Percentiles rank a stretch among this genome's conserved stretches.
Evolutionary conservation across 1,284 basidiomycete genomes (phyloP).

Genomic region (Entoloma clypeatum): DNA sequence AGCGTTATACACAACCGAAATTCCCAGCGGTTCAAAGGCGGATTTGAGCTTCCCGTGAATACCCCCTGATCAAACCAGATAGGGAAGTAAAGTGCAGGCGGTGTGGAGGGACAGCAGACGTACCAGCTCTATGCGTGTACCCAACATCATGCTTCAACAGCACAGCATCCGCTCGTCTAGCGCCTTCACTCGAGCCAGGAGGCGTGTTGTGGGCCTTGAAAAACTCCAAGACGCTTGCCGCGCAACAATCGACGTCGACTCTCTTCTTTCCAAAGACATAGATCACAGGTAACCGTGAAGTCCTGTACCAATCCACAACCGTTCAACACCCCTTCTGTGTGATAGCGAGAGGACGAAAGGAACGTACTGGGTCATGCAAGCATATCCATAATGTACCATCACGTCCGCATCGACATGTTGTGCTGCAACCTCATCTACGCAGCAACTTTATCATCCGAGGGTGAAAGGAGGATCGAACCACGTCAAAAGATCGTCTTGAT

Average conservation of each 20-base stretch:
- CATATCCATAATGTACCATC: constrained; percentile 95
- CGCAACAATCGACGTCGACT: constrained; percentile 51
- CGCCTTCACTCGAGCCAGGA: constrained; percentile 3
- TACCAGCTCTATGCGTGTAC: constrained; percentile 71
- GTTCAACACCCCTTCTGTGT: not conserved
- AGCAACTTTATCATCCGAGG: constrained; percentile 62
- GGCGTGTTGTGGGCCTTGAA: constrained; percentile 21
- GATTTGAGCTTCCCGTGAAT: constrained; percentile 10
- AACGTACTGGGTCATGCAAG: constrained; percentile 85
- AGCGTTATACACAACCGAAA: constrained; percentile 16
- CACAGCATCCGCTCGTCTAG: constrained; percentile 25
- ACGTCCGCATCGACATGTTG: constrained; percentile 92
- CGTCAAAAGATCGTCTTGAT: constrained; percentile 18
- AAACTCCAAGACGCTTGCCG: constrained; percentile 38
- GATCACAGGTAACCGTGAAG: constrained; percentile 78
- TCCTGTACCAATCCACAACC: constrained; percentile 38
- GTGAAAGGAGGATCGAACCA: not conserved
- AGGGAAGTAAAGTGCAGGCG: not conserved
- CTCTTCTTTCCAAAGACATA: constrained; percentile 78
- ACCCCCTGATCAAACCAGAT: constrained; percentile 8
- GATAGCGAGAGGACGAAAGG: not conserved
- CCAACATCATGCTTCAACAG: constrained; percentile 78
- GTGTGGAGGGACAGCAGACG: not conserved
- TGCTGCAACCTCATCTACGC: constrained; percentile 95
- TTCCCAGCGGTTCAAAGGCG: constrained; percentile 10